Evolutionary conservation across 352 stramenopile species (phyloP), one percentile per base, ranked within the genome.

Genomic region (Blastocystis sp.): DNA sequence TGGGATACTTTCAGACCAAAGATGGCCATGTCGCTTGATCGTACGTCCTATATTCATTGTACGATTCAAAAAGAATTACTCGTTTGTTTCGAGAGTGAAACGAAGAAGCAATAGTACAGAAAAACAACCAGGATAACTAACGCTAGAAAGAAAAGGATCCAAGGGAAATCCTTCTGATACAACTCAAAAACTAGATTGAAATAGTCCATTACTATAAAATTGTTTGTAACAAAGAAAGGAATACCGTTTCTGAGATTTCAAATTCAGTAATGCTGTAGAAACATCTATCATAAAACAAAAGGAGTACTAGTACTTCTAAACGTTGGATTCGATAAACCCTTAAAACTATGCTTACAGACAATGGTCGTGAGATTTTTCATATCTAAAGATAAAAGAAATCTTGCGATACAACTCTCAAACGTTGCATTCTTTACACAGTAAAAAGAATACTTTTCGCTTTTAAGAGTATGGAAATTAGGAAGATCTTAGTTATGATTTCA

Each of bases 1-100:
- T 20, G 73, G 73, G 0, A 18, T 85, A 50, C 73, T 85, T 47
- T 68, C 43, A 18, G 73, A 30, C 73, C 73, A 85, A 20, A 85
- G 56, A 66, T 85, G 73, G n/a, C 73, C 73, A 68, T 85, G 34
- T 41, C 45, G 65, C 50, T 24, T 65, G 41, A 68, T 68, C 18
- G 73, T 85, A 16, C n/a, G 53, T 68, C 73, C 73, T 85, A 66
- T 41, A 11, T 4, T 30, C 13, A 85, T 69, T n/a, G 50, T 59
- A 59, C 11, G 11, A 59, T 59, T n/a, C 11, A n/a, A 59, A 59
- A 59, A 2, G 50, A 13, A 59, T n/a, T 59, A 59, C 50, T 59
- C 20, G 50, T 59, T n/a, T 59, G 50, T 59, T 59, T 59, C 20
- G 20, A 59, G 20, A 59, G 20, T 59, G 50, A 59, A 59, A n/a